These are phyloP conservation scores for Collybia mongolica DNA, from an alignment of 768 basidiomycete genomes.

Conservation along the genomic window DNA sequence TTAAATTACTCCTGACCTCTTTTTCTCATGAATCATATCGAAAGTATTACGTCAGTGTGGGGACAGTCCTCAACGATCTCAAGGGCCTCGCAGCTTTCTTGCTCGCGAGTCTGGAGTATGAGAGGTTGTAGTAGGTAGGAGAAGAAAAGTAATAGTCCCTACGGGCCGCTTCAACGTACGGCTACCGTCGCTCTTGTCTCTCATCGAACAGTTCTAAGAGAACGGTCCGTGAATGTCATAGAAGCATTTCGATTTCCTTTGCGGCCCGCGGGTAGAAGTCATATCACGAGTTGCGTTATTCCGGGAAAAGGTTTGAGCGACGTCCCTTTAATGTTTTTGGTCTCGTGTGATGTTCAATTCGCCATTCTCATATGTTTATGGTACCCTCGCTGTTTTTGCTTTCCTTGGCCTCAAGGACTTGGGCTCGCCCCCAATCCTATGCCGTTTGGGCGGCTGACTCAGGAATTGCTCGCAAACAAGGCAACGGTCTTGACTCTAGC, in stretches of 20 bases:
- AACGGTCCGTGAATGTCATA: conserved; percentile 3
- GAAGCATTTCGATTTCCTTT: neutral
- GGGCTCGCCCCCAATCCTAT: conserved; percentile 34
- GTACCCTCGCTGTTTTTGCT: neutral
- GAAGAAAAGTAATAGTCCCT: neutral
- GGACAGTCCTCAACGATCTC: conserved; percentile 10
- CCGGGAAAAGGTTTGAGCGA: too few species aligned
- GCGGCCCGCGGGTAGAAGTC: conserved; percentile 8
- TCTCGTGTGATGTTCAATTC: neutral
- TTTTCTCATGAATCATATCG: neutral
- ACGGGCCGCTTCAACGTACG: neutral
- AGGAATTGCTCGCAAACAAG: conserved; percentile 40
- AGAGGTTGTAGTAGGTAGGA: conserved; percentile 5
- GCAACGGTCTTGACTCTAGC: conserved; percentile 34
- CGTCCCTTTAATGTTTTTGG: neutral
- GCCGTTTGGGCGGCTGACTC: conserved; percentile 48
- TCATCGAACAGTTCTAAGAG: neutral
- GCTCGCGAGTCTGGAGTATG: conserved; percentile 12
- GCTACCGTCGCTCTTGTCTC: neutral
- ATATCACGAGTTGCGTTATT: conserved; percentile 6
- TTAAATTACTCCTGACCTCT: neutral
- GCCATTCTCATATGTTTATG: neutral
- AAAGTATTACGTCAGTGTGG: conserved; percentile 14
- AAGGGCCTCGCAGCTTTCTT: conserved; percentile 12
- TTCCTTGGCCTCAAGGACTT: conserved; percentile 2